A percentile compares a stretch with the other conserved stretches of the same genome.
phyloP scores from a whole-genome alignment of 768 basidiomycete species.

The Mycena belliarum region DNA sequence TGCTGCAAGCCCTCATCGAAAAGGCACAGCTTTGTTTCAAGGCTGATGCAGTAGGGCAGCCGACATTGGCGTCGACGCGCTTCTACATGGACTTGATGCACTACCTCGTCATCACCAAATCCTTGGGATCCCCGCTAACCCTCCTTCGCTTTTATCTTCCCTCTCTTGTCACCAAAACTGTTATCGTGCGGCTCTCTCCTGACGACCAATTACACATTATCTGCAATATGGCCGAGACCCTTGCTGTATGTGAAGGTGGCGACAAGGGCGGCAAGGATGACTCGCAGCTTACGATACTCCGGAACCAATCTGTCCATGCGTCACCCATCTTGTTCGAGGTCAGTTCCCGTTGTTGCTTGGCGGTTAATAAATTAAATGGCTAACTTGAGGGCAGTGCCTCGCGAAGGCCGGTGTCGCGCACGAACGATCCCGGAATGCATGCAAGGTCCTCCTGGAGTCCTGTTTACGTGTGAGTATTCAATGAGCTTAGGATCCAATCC shows the following conservation, averaged over 20 bases:
- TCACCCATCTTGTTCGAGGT: constrained; percentile 52
- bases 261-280: constrained; percentile 27
- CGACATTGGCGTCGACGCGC: constrained; percentile 36
- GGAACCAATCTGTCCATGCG: constrained; percentile 52
- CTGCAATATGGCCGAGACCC: constrained; percentile 43
- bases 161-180: constrained; percentile 44
- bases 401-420: constrained; percentile 29
- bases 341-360: constrained; percentile 20
- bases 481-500: neutral
- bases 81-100: constrained; percentile 49
- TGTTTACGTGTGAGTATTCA: constrained; percentile 39
- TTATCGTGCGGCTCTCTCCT: constrained; percentile 44
- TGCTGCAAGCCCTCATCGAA: constrained; percentile 32
- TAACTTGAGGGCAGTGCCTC: constrained; percentile 31
- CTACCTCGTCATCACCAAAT: constrained; percentile 42
- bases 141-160: constrained; percentile 57
- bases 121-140: constrained; percentile 41
- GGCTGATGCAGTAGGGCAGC: constrained; percentile 25
- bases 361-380: neutral
- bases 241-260: constrained; percentile 39
- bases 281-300: constrained; percentile 36
- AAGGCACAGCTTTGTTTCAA: constrained; percentile 11
- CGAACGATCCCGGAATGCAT: constrained; percentile 36
- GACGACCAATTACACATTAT: constrained; percentile 49
- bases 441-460: constrained; percentile 43